phyloP scores from a whole-genome alignment of 2,329 filamentous ascomycete species.

The Ploettnerulaceae sp. region DNA sequence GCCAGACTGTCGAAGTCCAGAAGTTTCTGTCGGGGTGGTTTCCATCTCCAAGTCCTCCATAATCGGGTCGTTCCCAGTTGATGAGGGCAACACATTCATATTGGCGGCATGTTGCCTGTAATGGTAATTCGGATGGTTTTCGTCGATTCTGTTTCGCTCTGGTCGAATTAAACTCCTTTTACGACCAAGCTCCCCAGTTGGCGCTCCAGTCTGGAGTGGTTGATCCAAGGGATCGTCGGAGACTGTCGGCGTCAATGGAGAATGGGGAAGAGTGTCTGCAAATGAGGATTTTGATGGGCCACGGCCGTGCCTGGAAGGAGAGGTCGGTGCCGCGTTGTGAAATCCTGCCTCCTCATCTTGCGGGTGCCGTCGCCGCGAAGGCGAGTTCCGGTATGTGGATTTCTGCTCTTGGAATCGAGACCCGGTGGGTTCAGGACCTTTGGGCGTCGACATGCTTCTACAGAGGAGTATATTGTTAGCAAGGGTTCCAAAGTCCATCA shows the following conservation, averaged over 20 bases:
- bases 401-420: constrained; percentile 57
- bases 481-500: constrained; percentile 4
- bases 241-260: constrained; percentile 40
- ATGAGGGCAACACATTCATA: constrained; percentile 85
- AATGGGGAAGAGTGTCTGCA: constrained; percentile 50
- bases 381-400: constrained; percentile 62
- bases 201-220: constrained; percentile 19
- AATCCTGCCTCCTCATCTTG: constrained; percentile 65
- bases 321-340: constrained; percentile 11
- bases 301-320: constrained; percentile 42
- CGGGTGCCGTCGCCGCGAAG: constrained; percentile 59
- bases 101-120: constrained; percentile 93
- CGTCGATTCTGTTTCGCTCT: constrained; percentile 79
- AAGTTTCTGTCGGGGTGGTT: constrained; percentile 28
- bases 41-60: constrained; percentile 67
- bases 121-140: constrained; percentile 89
- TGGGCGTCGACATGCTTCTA: constrained; percentile 53
- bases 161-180: constrained; percentile 88
- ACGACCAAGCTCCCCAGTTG: constrained; percentile 45
- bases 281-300: constrained; percentile 54
- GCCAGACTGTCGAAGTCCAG: constrained; percentile 30
- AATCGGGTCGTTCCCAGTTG: constrained; percentile 87
- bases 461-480: constrained; percentile 15
- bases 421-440: constrained; percentile 42
- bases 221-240: constrained; percentile 45